These are phyloP conservation scores for Epichloe hybrida DNA, from an alignment of 2,329 filamentous ascomycete genomes.

Conservation along the genomic window DNA sequence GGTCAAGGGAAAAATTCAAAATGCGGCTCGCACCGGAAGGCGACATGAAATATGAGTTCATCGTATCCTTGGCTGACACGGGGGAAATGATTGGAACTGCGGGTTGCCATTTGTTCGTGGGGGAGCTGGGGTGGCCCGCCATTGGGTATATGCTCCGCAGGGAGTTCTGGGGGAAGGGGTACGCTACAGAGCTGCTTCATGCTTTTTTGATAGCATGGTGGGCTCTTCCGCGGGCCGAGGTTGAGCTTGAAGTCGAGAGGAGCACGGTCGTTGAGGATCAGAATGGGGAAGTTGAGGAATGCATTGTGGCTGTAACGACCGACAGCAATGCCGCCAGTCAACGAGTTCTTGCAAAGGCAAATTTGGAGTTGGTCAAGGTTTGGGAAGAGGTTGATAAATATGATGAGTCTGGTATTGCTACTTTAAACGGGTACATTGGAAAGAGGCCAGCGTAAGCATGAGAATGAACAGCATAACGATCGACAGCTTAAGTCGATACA, in stretches of 20 bases:
- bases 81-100: conserved; percentile 39
- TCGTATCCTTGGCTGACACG: conserved; percentile 32
- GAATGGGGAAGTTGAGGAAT: conserved; percentile 18
- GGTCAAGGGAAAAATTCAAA: conserved; percentile 28
- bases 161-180: conserved; percentile 39
- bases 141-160: conserved; percentile 43
- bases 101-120: conserved; percentile 24
- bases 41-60: conserved; percentile 39
- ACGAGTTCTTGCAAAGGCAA: conserved; percentile 34
- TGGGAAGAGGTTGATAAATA: conserved; percentile 20
- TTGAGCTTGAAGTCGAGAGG: conserved; percentile 29
- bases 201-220: conserved; percentile 36
- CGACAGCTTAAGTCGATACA: neutral
- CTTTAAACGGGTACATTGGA: conserved; percentile 13
- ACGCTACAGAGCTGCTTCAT: conserved; percentile 41
- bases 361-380: conserved; percentile 32
- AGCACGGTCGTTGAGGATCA: conserved; percentile 21
- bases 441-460: neutral
- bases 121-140: conserved; percentile 39
- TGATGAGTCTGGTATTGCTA: conserved; percentile 8
- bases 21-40: conserved; percentile 36
- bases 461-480: neutral
- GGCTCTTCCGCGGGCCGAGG: conserved; percentile 31
- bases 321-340: conserved; percentile 38
- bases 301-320: conserved; percentile 33